Conservation (phyloP, 1,284 basidiomycete species). For the Crucibulum cyathiforme region DNA sequence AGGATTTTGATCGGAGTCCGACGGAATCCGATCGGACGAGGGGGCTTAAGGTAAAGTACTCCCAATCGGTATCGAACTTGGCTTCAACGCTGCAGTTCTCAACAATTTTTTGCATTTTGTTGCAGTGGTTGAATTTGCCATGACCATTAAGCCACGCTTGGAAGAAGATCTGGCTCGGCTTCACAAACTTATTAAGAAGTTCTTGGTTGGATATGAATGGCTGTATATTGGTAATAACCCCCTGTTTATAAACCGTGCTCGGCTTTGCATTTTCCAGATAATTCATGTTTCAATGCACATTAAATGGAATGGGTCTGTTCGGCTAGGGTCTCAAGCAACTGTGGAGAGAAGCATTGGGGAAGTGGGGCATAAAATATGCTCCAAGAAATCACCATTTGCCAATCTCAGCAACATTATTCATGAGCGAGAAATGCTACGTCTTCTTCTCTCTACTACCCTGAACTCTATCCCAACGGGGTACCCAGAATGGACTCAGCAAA, state of each 20-base stretch:
- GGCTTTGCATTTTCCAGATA: conserved; percentile 25
- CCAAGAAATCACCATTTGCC: conserved; percentile 19
- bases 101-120: conserved; percentile 28
- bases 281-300: conserved; percentile 23
- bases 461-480: not conserved
- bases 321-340: conserved; percentile 26
- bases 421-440: conserved; percentile 16
- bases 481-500: not conserved
- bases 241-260: conserved; percentile 11
- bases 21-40: no score
- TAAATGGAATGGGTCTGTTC: conserved; percentile 23
- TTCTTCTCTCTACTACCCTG: conserved; percentile 13
- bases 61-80: conserved; percentile 19
- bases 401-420: conserved; percentile 22
- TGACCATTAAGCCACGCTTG: conserved; percentile 17
- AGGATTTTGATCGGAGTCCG: no score
- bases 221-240: conserved; percentile 20
- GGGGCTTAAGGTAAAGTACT: no score
- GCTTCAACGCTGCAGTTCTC: conserved; percentile 18
- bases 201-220: conserved; percentile 16
- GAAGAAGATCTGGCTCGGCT: conserved; percentile 10
- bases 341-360: conserved; percentile 21
- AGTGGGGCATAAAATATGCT: conserved; percentile 20
- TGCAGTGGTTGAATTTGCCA: conserved; percentile 27
- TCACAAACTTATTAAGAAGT: conserved; percentile 12